Evolutionary conservation across 257 asterid genomes (phyloP).

Genomic region (Jaltomata sinuosa): DNA sequence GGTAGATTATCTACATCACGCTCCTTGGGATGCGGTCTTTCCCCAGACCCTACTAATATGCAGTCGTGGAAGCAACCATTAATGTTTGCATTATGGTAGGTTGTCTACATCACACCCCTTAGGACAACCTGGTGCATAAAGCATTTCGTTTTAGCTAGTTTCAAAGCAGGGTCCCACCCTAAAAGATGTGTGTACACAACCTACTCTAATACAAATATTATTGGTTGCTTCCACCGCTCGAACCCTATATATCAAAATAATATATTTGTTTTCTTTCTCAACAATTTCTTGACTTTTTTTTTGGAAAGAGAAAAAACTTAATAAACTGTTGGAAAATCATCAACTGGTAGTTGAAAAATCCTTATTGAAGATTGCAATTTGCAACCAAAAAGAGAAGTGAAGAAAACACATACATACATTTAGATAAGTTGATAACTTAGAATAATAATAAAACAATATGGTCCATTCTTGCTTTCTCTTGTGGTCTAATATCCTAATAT

Average conservation of each 20-base stretch:
- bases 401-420: neutral
- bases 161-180: neutral
- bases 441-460: neutral
- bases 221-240: neutral
- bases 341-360: neutral
- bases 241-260: neutral
- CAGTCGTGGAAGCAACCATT: neutral
- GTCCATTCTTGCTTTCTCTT: neutral
- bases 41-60: neutral
- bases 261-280: neutral
- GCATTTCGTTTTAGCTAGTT: rapidly evolving
- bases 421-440: neutral
- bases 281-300: neutral
- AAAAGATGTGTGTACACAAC: neutral
- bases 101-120: neutral
- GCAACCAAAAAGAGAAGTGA: neutral
- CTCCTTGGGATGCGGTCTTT: neutral
- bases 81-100: neutral
- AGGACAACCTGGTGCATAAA: neutral
- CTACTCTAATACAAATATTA: neutral
- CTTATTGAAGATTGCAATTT: neutral
- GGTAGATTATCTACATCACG: neutral
- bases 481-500: neutral
- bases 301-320: neutral
- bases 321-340: neutral